Percentiles rank a stretch among this genome's conserved stretches.
These are phyloP conservation scores for Malassezia obtusa DNA, from an alignment of 1,284 basidiomycete species.

Conservation along the genomic window DNA sequence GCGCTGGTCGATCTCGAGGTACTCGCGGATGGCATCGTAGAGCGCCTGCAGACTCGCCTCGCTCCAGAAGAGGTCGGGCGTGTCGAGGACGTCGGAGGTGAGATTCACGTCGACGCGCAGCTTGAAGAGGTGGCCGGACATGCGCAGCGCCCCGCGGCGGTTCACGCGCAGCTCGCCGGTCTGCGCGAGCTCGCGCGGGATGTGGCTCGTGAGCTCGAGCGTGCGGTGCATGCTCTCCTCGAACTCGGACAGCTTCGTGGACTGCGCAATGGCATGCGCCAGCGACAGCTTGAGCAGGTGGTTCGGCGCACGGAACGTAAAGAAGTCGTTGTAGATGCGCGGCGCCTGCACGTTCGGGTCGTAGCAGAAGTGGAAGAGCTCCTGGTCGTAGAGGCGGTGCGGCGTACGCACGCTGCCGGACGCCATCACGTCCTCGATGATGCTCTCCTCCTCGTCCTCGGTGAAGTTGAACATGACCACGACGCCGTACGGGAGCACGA, in stretches of 20 bases:
- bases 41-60: conserved; percentile 79
- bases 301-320: conserved; percentile 62
- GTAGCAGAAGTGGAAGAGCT: conserved; percentile 52
- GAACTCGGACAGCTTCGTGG: conserved; percentile 78
- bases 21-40: conserved; percentile 86
- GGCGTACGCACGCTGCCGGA: conserved; percentile 35
- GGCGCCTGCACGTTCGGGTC: conserved; percentile 69
- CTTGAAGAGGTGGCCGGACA: conserved; percentile 81
- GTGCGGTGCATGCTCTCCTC: conserved; percentile 71
- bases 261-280: conserved; percentile 86
- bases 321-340: conserved; percentile 74
- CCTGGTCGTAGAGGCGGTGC: conserved; percentile 27
- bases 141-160: conserved; percentile 70
- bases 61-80: conserved; percentile 89
- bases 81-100: conserved; percentile 81
- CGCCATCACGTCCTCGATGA: conserved; percentile 40
- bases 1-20: conserved; percentile 79
- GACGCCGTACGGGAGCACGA: conserved; percentile 45
- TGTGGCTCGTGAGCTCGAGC: conserved; percentile 67
- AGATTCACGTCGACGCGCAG: conserved; percentile 81
- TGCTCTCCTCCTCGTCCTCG: conserved; percentile 35
- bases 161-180: conserved; percentile 69
- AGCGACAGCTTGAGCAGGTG: conserved; percentile 62
- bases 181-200: conserved; percentile 72
- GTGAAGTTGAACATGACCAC: conserved; percentile 48